A percentile compares a stretch with the other conserved stretches of the same genome.
phyloP scores from a whole-genome alignment of 768 basidiomycete species.

The Leccinum obscurum region DNA sequence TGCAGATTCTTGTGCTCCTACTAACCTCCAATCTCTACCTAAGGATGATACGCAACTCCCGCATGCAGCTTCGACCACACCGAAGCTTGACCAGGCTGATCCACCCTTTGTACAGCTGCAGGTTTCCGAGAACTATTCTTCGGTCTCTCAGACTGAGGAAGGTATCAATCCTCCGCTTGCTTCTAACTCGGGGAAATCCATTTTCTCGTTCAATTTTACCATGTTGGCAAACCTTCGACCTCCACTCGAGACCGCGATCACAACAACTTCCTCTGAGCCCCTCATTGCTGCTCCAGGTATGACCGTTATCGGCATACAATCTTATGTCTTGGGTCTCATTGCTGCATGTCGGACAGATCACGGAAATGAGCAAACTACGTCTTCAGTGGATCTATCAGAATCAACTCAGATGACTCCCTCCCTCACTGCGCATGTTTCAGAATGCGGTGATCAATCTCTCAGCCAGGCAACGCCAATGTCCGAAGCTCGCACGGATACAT shows the following conservation, averaged over 20 bases:
- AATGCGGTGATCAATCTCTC: slow-evolving; percentile 9
- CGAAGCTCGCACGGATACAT: slow-evolving; percentile 25
- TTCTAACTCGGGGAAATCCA: slow-evolving; percentile 44
- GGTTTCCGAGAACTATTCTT: slow-evolving; percentile 21
- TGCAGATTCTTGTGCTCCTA: slow-evolving; percentile 1
- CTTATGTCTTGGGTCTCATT: slow-evolving; percentile 6
- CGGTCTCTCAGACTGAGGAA: slow-evolving; percentile 14
- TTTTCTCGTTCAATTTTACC: slow-evolving; percentile 53
- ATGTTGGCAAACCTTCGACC: slow-evolving; percentile 48
- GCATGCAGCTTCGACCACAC: not conserved
- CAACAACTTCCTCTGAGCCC: slow-evolving; percentile 1
- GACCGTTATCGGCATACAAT: not conserved
- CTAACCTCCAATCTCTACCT: not conserved
- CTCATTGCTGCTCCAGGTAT: slow-evolving; percentile 18
- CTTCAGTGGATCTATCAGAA: slow-evolving; percentile 3
- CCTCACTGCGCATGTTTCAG: slow-evolving; percentile 15
- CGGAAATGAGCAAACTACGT: not conserved
- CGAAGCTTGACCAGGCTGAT: slow-evolving; percentile 2
- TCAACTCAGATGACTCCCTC: not conserved
- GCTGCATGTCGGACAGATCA: slow-evolving; percentile 12
- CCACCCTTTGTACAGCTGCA: slow-evolving; percentile 25
- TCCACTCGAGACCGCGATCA: slow-evolving; percentile 36
- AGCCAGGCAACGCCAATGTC: slow-evolving; percentile 7
- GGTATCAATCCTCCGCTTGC: slow-evolving; percentile 2
- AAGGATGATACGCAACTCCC: not conserved